These are phyloP conservation scores for Gaeumannomyces sp. DNA, from an alignment of 2,329 filamentous ascomycete genomes.

Conservation along the genomic window DNA sequence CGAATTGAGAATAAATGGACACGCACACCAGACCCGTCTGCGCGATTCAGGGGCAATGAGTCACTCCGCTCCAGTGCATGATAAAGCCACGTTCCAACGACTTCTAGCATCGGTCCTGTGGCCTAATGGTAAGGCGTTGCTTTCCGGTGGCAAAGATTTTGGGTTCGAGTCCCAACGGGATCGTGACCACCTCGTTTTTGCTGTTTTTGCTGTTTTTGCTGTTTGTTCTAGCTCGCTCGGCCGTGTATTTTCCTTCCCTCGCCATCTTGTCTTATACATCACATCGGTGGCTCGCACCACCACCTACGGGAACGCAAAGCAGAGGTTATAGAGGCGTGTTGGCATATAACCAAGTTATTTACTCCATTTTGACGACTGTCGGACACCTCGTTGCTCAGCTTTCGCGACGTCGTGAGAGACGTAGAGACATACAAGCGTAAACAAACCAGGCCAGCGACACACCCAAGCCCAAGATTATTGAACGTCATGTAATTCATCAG, in stretches of 20 bases:
- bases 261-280: no score
- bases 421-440: background rate
- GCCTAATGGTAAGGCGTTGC: conserved; percentile 1
- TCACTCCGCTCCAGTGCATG: background rate
- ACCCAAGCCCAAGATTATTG: background rate
- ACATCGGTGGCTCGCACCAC: no score
- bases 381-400: no score
- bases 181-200: conserved; percentile 5
- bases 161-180: conserved; percentile 1
- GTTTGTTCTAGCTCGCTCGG: background rate
- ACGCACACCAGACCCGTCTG: background rate
- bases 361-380: no score
- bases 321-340: no score
- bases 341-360: no score
- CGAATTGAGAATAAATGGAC: background rate
- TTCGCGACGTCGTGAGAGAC: no score
- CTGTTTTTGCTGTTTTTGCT: no score
- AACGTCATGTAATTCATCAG: background rate
- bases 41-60: background rate
- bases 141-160: conserved; percentile 1
- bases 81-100: background rate
- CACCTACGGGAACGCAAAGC: no score
- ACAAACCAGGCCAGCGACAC: background rate
- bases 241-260: no score
- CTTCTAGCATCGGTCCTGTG: background rate